Percentiles rank a stretch among this genome's conserved stretches.
Conservation (phyloP, 2,329 filamentous ascomycete species). For the Passalora sequoiae region DNA sequence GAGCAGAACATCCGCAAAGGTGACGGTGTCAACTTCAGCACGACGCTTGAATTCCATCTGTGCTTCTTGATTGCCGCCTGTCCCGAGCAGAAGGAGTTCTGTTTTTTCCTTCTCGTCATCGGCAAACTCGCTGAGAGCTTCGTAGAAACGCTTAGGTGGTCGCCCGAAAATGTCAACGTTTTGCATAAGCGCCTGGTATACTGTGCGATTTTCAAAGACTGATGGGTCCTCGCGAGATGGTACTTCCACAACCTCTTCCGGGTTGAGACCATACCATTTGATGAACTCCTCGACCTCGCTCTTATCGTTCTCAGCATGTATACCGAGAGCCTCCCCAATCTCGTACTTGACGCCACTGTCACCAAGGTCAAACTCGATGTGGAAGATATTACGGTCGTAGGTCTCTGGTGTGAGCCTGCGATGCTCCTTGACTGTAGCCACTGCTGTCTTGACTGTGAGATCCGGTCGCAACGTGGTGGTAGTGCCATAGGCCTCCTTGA, state of each 20-base stretch:
- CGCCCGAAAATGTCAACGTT: slow-evolving; percentile 96
- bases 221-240: slow-evolving; percentile 72
- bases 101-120: slow-evolving; percentile 76
- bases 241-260: slow-evolving; percentile 83
- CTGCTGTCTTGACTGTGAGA: slow-evolving; percentile 75
- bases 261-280: slow-evolving; percentile 76
- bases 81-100: slow-evolving; percentile 69
- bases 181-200: slow-evolving; percentile 85
- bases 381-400: slow-evolving; percentile 99
- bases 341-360: slow-evolving; percentile 88
- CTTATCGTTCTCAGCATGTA: slow-evolving; percentile 90
- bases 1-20: slow-evolving; percentile 81
- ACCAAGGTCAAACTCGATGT: slow-evolving; percentile 97
- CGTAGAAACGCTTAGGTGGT: slow-evolving; percentile 97
- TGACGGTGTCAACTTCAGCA: slow-evolving; percentile 83
- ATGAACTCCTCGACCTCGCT: slow-evolving; percentile 79
- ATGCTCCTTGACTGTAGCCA: slow-evolving; percentile 90
- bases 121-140: slow-evolving; percentile 80
- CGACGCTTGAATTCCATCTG: slow-evolving; percentile 88
- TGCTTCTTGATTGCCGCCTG: slow-evolving; percentile 59
- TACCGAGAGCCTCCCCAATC: slow-evolving; percentile 93
- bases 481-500: slow-evolving; percentile 90
- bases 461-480: slow-evolving; percentile 73
- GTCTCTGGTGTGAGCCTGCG: slow-evolving; percentile 79
- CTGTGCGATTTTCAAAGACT: slow-evolving; percentile 78